phyloP scores from a whole-genome alignment of 2,329 filamentous ascomycete genomes.

The Paraphoma chrysanthemicola region DNA sequence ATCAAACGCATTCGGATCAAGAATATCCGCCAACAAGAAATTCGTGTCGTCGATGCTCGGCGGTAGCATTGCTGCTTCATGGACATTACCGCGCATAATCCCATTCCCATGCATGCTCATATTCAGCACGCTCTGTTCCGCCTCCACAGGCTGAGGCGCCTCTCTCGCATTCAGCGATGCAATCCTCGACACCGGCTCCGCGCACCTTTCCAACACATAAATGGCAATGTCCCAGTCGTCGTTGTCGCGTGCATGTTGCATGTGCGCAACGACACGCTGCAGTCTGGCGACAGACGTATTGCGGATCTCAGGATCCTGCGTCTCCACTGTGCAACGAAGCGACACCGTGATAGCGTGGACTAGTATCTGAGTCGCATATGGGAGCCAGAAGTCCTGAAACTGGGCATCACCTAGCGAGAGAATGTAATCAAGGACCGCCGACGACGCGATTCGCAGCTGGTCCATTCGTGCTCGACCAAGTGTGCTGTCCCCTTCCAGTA shows the following conservation, averaged over 20 bases:
- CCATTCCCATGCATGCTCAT: slow-evolving; percentile 14
- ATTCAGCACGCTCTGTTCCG: slow-evolving; percentile 13
- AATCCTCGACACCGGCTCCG: slow-evolving; percentile 47
- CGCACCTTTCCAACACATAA: slow-evolving; percentile 58
- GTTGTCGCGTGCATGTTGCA: slow-evolving; percentile 56
- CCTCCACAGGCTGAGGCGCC: slow-evolving; percentile 23
- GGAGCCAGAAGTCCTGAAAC: slow-evolving; percentile 61
- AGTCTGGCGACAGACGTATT: slow-evolving; percentile 56
- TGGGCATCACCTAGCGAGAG: slow-evolving; percentile 55
- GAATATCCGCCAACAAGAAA: slow-evolving; percentile 38
- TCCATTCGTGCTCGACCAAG: slow-evolving; percentile 44
- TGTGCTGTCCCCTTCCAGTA: slow-evolving; percentile 31
- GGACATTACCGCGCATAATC: neutral
- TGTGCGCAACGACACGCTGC: slow-evolving; percentile 55
- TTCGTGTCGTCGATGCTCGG: slow-evolving; percentile 37
- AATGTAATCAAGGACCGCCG: slow-evolving; percentile 59
- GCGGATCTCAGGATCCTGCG: slow-evolving; percentile 54
- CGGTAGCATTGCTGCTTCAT: slow-evolving; percentile 5
- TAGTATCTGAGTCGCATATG: slow-evolving; percentile 58
- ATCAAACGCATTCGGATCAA: slow-evolving; percentile 45
- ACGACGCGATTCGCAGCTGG: slow-evolving; percentile 58
- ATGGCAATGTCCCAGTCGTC: slow-evolving; percentile 64
- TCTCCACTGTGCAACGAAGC: slow-evolving; percentile 60
- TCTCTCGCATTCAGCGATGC: slow-evolving; percentile 35
- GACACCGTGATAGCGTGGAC: slow-evolving; percentile 62